These are phyloP conservation scores for Cercophora samala DNA, from an alignment of 495 filamentous ascomycete species.

Conservation along the genomic window DNA sequence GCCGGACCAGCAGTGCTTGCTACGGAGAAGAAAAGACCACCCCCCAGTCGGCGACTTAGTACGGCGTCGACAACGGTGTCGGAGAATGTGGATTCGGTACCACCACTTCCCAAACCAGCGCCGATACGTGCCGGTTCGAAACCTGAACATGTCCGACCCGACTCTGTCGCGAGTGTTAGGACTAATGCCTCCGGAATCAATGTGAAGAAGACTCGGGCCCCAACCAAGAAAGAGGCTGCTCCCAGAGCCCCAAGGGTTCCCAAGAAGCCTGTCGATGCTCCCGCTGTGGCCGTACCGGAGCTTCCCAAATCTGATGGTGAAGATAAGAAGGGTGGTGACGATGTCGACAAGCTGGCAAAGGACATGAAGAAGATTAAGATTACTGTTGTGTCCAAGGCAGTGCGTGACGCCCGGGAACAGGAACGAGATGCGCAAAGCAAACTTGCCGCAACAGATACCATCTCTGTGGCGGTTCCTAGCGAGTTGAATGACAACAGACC, in stretches of 20 bases:
- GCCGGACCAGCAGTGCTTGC: constrained; percentile 51
- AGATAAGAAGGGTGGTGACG: constrained; percentile 26
- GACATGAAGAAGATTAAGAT: constrained; percentile 74
- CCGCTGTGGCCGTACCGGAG: constrained; percentile 7
- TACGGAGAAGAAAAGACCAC: constrained; percentile 37
- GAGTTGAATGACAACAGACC: constrained; percentile 13
- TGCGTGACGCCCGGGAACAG: constrained; percentile 55
- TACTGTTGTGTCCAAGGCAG: constrained; percentile 66
- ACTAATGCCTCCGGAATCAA: constrained; percentile 29
- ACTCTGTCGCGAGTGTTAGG: constrained; percentile 38
- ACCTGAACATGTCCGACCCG: constrained; percentile 39
- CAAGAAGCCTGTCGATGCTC: constrained; percentile 35
- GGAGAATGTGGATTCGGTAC: constrained; percentile 21
- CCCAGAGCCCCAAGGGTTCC: constrained; percentile 32
- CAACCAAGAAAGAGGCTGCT: constrained; percentile 39
- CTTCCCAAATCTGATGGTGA: neutral
- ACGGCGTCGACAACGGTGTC: constrained; percentile 37
- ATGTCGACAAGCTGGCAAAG: constrained; percentile 62
- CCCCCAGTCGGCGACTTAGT: constrained; percentile 40
- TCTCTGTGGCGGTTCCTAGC: constrained; percentile 17
- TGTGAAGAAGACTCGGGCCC: constrained; percentile 48
- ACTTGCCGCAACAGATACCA: constrained; percentile 24
- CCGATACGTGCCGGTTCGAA: constrained; percentile 18
- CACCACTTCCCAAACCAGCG: constrained; percentile 16
- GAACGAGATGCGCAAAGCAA: constrained; percentile 33